These are phyloP conservation scores for Poterioochromonas sp. DNA, from an alignment of 352 stramenopile species.

Conservation along the genomic window DNA sequence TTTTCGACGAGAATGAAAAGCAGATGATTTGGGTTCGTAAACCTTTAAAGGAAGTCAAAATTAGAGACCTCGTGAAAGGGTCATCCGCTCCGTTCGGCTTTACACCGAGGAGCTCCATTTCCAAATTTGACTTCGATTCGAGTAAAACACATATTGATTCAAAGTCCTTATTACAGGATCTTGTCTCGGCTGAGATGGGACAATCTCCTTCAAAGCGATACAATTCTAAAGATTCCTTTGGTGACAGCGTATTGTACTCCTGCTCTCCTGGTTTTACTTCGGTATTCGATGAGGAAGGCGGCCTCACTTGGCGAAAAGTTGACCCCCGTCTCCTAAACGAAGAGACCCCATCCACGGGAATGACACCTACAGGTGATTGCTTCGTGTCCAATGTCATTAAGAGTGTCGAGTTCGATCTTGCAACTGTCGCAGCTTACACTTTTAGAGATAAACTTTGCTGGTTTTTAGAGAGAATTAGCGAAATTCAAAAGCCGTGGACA, in stretches of 20 bases:
- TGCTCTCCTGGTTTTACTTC: slow-evolving; percentile 49
- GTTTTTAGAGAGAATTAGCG: neutral
- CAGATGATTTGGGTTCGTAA: neutral
- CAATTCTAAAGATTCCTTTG: slow-evolving; percentile 53
- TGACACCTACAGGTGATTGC: neutral
- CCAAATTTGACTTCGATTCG: neutral
- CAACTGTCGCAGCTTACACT: neutral
- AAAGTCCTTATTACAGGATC: neutral
- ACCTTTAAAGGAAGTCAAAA: neutral
- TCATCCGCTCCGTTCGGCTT: neutral
- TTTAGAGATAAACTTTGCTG: slow-evolving; percentile 23
- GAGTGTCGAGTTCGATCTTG: slow-evolving; percentile 40
- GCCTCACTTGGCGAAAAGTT: slow-evolving; percentile 52
- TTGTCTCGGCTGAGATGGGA: neutral
- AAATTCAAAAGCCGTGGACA: slow-evolving; percentile 59
- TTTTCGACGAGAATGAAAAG: slow-evolving; percentile 55
- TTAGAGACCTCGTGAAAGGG: too few species aligned
- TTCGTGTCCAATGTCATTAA: neutral
- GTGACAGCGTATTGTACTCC: slow-evolving; percentile 71
- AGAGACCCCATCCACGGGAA: too few species aligned
- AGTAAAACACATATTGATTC: neutral
- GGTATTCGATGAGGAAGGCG: slow-evolving; percentile 57
- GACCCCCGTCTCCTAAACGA: too few species aligned
- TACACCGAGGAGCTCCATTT: neutral
- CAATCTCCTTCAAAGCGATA: neutral